Base-by-base conservation (phyloP, 192 early-diverging fungal genomes). In the Pecoramyces ruminantium region DNA sequence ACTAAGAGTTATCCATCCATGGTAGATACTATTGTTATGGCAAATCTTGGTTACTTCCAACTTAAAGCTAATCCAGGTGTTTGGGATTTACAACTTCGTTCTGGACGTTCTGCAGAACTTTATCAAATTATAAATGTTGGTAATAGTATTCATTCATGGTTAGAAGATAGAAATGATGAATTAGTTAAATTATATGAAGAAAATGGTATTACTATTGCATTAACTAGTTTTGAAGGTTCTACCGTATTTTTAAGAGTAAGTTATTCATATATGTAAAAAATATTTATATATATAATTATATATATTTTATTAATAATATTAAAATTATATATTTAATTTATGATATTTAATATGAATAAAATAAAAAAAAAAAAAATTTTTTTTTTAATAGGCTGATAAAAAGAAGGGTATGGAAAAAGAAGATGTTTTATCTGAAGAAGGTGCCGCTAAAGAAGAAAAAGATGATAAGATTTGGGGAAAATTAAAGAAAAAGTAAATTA, bases 1-100 rank as follows among this genome's bases (percentile, higher is more conserved):
- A 95, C 94, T 30, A 29, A 80, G 1, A 83, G 85, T 0, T 80
- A 83, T 1, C 89, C 90, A 15, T 88, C 86, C 4, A 88, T 93
- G 51, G 91, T 92, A 1, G 97, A 97, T 82, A 99, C 96, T 8
- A 95, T 97, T 67, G 95, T 97, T 1, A 99, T 99, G 97, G 95
- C 95, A n/a, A 99, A 99, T 67, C 88, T 96, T 21, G 97, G 97
- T 5, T 99, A 99, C 82, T 86, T 99, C 79, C 97, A 99, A 85
- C 89, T 99, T 78, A 95, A 96, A 84, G 96, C 96, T 9, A 90
- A 91, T 80, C 95, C 96, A 14, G 96, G 96, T 79, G 89, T 95
- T 4, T 99, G 95, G 96, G 84, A 85, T 39, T 88, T 99, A 77
- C 82, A 85, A 16, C 84, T 98, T 28, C 89, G 97, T 30, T 88